Evolutionary conservation across 2,329 filamentous ascomycete genomes (phyloP).

Genomic region (Ceratocystis harringtonii): DNA sequence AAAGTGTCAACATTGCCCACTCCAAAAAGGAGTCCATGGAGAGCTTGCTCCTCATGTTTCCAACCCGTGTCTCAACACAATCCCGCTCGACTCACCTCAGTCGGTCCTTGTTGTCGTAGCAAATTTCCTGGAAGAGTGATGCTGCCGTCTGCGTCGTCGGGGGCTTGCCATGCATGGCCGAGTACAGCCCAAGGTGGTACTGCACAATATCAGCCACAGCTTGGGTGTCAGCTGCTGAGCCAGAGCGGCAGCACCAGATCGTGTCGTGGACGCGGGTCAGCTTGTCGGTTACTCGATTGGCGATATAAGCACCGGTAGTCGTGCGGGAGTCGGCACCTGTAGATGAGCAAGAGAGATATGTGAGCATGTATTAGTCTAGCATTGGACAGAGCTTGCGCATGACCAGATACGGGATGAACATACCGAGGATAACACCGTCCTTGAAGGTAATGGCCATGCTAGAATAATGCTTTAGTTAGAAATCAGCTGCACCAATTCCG

Average conservation of each 20-base stretch:
- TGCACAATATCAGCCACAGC: conserved; percentile 96
- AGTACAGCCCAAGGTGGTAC: conserved; percentile 87
- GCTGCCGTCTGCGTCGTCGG: conserved; percentile 93
- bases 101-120: conserved; percentile 92
- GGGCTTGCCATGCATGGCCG: conserved; percentile 73
- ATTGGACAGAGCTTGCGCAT: not conserved
- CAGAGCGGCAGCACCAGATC: conserved; percentile 98
- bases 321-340: conserved; percentile 87
- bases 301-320: conserved; percentile 94
- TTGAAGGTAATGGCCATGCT: conserved; percentile 99
- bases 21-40: not conserved
- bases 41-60: not conserved
- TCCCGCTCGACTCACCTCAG: conserved; percentile 51
- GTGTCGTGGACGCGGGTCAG: conserved; percentile 96
- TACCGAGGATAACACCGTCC: conserved; percentile 86
- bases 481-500: conserved; percentile 17
- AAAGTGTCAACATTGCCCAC: not conserved
- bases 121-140: conserved; percentile 93
- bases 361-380: not conserved
- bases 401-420: conserved; percentile 19
- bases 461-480: conserved; percentile 20
- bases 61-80: too few species aligned
- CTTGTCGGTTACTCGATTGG: conserved; percentile 98
- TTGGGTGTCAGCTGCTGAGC: conserved; percentile 93
- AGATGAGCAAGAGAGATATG: not conserved